Evolutionary conservation across 2,329 filamentous ascomycete genomes (phyloP), one percentile per base, ranked within the genome.

Genomic region (Dactylonectria macrodidyma): DNA sequence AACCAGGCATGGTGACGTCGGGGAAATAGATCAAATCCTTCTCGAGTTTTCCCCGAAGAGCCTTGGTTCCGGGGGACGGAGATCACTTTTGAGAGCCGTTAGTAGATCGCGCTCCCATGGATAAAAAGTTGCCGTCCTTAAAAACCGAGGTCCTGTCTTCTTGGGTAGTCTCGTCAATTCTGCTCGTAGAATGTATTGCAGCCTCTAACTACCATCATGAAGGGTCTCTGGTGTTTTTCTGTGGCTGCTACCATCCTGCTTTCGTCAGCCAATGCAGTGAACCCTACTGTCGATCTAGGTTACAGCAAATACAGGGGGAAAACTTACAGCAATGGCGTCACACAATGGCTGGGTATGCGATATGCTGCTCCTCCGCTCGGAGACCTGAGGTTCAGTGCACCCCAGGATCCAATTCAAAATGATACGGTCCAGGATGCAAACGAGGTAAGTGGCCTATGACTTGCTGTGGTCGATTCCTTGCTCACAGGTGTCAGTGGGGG

Each of bases 301-400:
- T 95, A 95, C 76, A 87, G 90, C 34, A 87, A 84, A 30, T 94
- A 95, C 75, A 79, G 84, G 57, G 93, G 93, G 9, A 79, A 82
- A 4, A 76, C 83, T 1, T 81, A 86, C 1, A 72, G 79, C 0
- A 88, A 88, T 72, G 91, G 90, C 1, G 82, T 94, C 55, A 89
- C 87, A 2, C 86, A 91, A 78, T 95, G 92, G 92, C 85, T 93
- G 8, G 93, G 92, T 1, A 89, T 96, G 70, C 88, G 92, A 50
- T 96, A 90, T 81, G 93, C 93, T 1, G 90, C 91, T 5, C 84
- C 92, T 14, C 93, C 93, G 0, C 64, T 92, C 2, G 91, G 90
- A 1, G 73, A 87, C 6, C 77, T 93, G 67, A 86, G 93, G 22
- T 95, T 95, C 76, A 83, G 85, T 60, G 89, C 90, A 12, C 92